Evolutionary conservation across 148 eudicot species (phyloP).

Genomic region (Arbutus unedo): DNA sequence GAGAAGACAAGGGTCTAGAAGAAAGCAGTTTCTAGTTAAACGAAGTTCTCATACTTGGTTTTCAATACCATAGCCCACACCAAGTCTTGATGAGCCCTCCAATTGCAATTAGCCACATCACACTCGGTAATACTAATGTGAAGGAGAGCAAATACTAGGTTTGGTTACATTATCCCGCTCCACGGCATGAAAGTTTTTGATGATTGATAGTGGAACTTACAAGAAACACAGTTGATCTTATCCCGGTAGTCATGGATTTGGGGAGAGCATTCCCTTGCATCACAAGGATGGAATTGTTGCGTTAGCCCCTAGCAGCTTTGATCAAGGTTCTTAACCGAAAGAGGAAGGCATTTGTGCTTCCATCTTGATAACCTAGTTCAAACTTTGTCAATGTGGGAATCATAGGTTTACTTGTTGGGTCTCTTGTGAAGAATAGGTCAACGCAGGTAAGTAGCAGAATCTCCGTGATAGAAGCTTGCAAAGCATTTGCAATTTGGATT

Average conservation of each 20-base stretch:
- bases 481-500: background rate
- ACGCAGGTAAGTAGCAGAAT: background rate
- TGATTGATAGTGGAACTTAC: background rate
- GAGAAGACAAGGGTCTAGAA: background rate
- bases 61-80: background rate
- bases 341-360: background rate
- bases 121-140: background rate
- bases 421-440: background rate
- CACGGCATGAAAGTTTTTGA: background rate
- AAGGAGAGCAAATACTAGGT: background rate
- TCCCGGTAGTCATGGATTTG: background rate
- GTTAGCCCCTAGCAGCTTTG: background rate
- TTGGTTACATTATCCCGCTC: background rate
- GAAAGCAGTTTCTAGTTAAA: background rate
- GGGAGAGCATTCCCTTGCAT: background rate
- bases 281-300: too few relatives aligned
- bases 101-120: background rate
- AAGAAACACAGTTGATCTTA: background rate
- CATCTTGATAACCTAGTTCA: background rate
- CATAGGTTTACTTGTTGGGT: background rate
- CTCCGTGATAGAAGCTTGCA: background rate
- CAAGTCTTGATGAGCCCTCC: background rate
- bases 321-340: background rate
- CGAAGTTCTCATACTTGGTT: background rate
- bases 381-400: background rate